phyloP scores from a whole-genome alignment of 2,329 filamentous ascomycete species.

The Graphium sp. region DNA sequence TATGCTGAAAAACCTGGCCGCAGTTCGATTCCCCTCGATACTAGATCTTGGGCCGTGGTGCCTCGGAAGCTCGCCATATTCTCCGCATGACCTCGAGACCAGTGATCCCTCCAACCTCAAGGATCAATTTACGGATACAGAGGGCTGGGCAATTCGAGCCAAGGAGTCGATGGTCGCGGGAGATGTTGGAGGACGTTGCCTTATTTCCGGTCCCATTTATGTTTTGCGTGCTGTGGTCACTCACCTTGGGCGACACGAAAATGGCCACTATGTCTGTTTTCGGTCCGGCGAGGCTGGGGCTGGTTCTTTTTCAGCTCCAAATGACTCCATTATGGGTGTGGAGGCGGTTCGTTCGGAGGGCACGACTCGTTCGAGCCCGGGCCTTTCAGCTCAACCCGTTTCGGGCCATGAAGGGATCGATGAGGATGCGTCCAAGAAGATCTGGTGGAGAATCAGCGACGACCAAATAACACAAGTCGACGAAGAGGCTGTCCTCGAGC shows the following conservation, averaged over 20 bases:
- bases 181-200: conserved; percentile 27
- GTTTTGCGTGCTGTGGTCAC: conserved; percentile 71
- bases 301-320: no score
- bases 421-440: conserved; percentile 19
- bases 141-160: conserved; percentile 57
- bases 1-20: conserved; percentile 69
- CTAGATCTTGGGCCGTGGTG: conserved; percentile 78
- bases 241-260: conserved; percentile 81
- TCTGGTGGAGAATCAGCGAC: conserved; percentile 88
- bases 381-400: no score
- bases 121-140: conserved; percentile 17
- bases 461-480: conserved; percentile 62
- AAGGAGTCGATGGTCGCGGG: conserved; percentile 57
- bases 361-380: no score
- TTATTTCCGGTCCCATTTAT: conserved; percentile 45
- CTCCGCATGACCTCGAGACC: background rate
- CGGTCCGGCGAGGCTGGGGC: conserved; percentile 33
- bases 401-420: conserved; percentile 4
- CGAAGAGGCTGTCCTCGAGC: conserved; percentile 55
- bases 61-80: conserved; percentile 41
- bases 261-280: conserved; percentile 91
- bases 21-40: conserved; percentile 56
- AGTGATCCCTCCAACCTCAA: background rate
- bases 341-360: no score
- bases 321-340: conserved; percentile 6